Evolutionary conservation across 139 green algal genomes (phyloP).

Genomic region (Chlamydomonas schloesseri): DNA sequence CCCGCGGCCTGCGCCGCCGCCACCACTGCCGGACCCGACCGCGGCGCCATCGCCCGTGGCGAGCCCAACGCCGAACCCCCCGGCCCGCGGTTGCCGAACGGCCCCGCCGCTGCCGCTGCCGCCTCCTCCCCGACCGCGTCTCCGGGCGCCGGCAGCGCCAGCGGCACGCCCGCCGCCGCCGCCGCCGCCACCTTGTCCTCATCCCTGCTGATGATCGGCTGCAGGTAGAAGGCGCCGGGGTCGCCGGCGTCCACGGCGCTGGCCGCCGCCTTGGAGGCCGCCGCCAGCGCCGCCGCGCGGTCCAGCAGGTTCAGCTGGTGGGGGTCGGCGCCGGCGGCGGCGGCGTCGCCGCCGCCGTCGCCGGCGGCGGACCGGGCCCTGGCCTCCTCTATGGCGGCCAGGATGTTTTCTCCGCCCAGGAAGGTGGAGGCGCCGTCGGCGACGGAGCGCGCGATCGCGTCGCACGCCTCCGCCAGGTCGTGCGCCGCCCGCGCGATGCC

Average conservation of each 20-base stretch:
- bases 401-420: no score
- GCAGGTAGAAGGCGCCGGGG: slow-evolving; percentile 33
- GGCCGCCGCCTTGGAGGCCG: not conserved
- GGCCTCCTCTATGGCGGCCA: no score
- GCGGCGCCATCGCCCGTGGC: no score
- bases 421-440: not conserved
- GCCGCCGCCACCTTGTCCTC: not conserved
- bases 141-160: not conserved
- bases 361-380: no score
- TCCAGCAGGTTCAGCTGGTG: not conserved
- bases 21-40: no score
- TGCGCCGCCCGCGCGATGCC: not conserved
- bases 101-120: not conserved
- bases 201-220: slow-evolving; percentile 18
- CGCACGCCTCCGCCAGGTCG: not conserved
- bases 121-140: not conserved
- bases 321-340: no score
- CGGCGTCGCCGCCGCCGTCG: no score
- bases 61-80: no score
- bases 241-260: not conserved
- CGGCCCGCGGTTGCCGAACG: no score
- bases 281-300: not conserved
- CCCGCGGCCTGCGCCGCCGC: no score
- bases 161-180: not conserved
- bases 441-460: not conserved